Base-by-base conservation (phyloP, 2,329 filamentous ascomycete genomes). In the Ramularia endophylla region DNA sequence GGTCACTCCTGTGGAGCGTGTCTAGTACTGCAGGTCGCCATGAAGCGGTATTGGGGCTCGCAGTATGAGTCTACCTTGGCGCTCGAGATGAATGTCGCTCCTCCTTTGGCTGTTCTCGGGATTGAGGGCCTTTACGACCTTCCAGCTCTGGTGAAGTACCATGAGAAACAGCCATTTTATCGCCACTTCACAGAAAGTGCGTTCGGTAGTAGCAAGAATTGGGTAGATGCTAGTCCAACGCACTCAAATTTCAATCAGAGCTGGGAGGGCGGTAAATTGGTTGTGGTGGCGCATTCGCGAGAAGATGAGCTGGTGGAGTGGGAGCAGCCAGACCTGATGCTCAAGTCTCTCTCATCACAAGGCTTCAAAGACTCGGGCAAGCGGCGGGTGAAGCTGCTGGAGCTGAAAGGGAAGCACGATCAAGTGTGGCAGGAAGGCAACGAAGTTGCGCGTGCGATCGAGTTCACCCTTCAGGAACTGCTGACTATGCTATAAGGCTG, bases 41-140 rank as follows among this genome's bases (percentile, higher is more conserved):
- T 75, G 71, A 65, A 65, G 32, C 55, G 64, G 12, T 54, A 65
- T 35, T 62, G 58, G 59, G 50, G 50, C 20, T 18, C 47, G n/a
- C 52, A 55, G 32, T 55, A 54, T 36, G 56, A 54, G 30, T 50
- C 54, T 2, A 56, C 56, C 1, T 35, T 43, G 9, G 55, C 51
- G 12, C 43, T 54, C 20, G 50, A 51, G 28, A 34, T 52, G 20
- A 56, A 57, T 17, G 53, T 59, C n/a, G 44, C 52, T 8, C 51
- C 52, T 5, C 78, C 78, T 0, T 55, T 64, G 2, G 75, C 72
- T 3, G 62, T 85, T n/a, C 57, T 85, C 4, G 74, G 79, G 25
- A 62, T 84, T 15, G 75, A 75, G 41, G 83, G 83, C 1, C 77
- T 87, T 16, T 86, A 85, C 60, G 76, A 83, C 54, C 61, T 87